phyloP scores from a whole-genome alignment of 768 basidiomycete species.

The Melanogaster broomeanus region DNA sequence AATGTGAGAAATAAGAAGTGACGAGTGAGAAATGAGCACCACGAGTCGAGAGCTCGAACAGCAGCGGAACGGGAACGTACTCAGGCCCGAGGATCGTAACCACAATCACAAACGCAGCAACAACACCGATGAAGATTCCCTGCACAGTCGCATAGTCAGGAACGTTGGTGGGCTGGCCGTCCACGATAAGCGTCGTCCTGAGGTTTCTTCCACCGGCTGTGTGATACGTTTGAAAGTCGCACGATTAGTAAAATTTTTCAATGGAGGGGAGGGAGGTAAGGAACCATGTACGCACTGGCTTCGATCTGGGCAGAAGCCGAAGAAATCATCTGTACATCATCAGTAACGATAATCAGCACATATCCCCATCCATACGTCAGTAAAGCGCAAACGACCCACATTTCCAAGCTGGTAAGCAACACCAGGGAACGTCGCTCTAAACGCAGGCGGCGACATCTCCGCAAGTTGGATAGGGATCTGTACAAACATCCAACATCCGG shows the following conservation, averaged over 20 bases:
- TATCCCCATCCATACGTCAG: neutral
- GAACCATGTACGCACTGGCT: conserved; percentile 47
- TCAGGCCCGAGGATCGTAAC: conserved; percentile 80
- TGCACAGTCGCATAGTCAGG: conserved; percentile 78
- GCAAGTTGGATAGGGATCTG: conserved; percentile 75
- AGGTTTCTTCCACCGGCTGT: conserved; percentile 64
- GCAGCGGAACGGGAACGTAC: conserved; percentile 41
- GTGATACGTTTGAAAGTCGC: neutral
- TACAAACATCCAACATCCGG: neutral
- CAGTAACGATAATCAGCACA: neutral
- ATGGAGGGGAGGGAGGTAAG: neutral
- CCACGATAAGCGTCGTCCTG: conserved; percentile 43
- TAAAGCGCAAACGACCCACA: conserved; percentile 26
- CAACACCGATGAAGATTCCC: conserved; percentile 84
- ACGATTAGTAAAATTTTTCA: too few relatives aligned
- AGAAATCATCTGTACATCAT: conserved; percentile 52
- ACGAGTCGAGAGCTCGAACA: neutral
- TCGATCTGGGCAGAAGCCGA: conserved; percentile 81
- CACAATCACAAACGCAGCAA: conserved; percentile 75
- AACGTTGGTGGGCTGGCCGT: conserved; percentile 44
- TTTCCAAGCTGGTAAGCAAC: conserved; percentile 86
- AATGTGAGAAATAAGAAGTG: neutral
- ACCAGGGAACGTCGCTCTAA: conserved; percentile 87
- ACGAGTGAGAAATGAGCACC: neutral
- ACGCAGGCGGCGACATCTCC: conserved; percentile 87